Evolutionary conservation across 371 early-diverging fungal species (phyloP).

Genomic region (Umbelopsis sp.): DNA sequence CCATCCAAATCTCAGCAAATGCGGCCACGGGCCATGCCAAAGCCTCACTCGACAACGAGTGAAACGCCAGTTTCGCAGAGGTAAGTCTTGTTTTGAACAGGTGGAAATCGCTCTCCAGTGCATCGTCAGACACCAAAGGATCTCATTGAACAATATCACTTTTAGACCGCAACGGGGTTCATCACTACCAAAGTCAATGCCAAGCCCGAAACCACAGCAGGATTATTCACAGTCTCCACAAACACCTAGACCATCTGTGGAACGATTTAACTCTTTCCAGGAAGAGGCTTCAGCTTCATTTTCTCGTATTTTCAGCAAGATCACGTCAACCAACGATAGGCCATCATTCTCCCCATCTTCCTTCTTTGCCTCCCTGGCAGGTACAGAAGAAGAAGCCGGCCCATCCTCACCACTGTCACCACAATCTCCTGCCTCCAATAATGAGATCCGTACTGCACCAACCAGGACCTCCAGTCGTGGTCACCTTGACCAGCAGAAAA

Average conservation of each 20-base stretch:
- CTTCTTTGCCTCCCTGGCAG: slow-evolving; percentile 40
- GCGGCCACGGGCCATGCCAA: not conserved
- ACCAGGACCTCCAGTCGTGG: slow-evolving; percentile 1
- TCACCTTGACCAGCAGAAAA: not conserved
- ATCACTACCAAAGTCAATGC: not conserved
- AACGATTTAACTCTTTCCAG: slow-evolving; percentile 30
- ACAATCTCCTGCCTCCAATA: not conserved
- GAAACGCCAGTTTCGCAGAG: not conserved
- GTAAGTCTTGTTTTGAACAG: not conserved
- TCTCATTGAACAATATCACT: not conserved
- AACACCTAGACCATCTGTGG: not conserved
- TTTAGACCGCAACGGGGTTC: not conserved
- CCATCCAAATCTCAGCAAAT: not conserved
- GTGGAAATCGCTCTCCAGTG: not conserved
- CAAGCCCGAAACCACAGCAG: not conserved
- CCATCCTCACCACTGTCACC: not conserved
- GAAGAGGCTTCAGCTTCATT: slow-evolving; percentile 34
- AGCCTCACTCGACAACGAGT: not conserved
- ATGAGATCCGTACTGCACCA: not conserved
- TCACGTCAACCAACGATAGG: slow-evolving; percentile 22
- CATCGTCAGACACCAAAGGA: not conserved
- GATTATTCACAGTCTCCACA: not conserved
- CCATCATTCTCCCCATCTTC: slow-evolving; percentile 36
- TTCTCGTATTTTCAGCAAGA: slow-evolving; percentile 38
- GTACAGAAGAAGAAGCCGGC: slow-evolving; percentile 1